Base-by-base conservation (phyloP, 2,329 filamentous ascomycete species). In the Rhinocladiella mackenziei region DNA sequence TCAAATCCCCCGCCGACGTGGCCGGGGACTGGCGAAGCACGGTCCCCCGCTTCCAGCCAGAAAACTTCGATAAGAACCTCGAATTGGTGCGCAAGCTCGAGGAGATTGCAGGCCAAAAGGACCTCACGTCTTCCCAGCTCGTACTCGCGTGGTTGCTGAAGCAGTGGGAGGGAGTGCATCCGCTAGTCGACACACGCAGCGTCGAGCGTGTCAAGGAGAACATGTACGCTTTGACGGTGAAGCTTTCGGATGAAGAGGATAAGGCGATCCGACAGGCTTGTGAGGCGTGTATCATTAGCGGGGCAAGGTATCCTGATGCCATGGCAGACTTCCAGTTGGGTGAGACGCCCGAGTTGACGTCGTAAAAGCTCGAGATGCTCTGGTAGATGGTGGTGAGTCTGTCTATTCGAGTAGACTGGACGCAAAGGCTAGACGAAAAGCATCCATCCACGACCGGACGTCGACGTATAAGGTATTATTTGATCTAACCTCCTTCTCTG, bases 31-130 rank as follows among this genome's bases (percentile, higher is more conserved):
- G 79, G 57, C 56, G 68, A 29, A 63, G 73, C 15, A 49, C 51
- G 63, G 60, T 44, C 53, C 81, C 82, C 4, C 73, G 81, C 15
- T 86, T 86, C 65, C 72, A 77, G 50, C 68, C 72, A 2, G 81
- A 75, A 8, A 77, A 76, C 49, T 83, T 87, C 55, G 67, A 74
- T 26, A 72, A 74, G 59, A 88, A 87, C 62, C 56, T 86, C 6
- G 63, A 78, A 58, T 71, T 88, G 4, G 78, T 81, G 7, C 53
- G 70, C 5, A 69, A 77, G 44, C 63, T 87, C 9, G 66, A 79
- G 58, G 65, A 66, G 17, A 58, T 87, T 26, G 82, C 83, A 1
- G 59, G 67, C 54, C 69, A 69, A 56, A 86, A 84, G 65, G 71
- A 72, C 1, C 76, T 72, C 58, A 83, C 78, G 0, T 60, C 76